Evolutionary conservation across 257 asterid species (phyloP).

Genomic region (Scutellaria galericulata): DNA sequence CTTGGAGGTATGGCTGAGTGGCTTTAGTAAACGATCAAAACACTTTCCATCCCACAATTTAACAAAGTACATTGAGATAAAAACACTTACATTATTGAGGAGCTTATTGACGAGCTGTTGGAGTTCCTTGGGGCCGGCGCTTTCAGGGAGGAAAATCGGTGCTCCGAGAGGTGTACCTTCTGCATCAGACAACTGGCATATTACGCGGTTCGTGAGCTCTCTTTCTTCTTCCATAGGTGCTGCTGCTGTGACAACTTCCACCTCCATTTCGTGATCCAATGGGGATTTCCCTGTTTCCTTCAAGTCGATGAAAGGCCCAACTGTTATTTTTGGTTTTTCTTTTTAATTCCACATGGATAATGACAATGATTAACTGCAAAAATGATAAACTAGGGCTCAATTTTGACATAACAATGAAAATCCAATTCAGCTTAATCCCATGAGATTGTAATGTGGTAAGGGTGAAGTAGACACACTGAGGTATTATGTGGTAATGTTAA

Average conservation of each 20-base stretch:
- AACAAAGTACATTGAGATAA: background rate
- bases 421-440: no score
- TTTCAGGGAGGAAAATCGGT: slow-evolving; percentile 72
- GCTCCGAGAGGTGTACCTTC: slow-evolving; percentile 75
- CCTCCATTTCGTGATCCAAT: slow-evolving; percentile 44
- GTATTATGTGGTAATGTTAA: no score
- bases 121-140: slow-evolving; percentile 83
- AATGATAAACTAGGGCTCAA: no score
- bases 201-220: slow-evolving; percentile 60
- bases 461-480: no score
- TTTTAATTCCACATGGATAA: no score
- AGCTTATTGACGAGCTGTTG: slow-evolving; percentile 80
- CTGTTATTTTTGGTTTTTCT: no score
- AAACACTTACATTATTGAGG: slow-evolving; percentile 63
- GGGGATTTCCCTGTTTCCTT: background rate
- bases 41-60: background rate
- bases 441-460: no score
- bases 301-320: no score
- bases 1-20: no score
- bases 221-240: slow-evolving; percentile 48
- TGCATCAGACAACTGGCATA: slow-evolving; percentile 71
- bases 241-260: slow-evolving; percentile 32
- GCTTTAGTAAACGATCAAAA: background rate
- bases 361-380: no score
- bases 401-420: no score